phyloP scores from a whole-genome alignment of 192 early-diverging fungal genomes.

The Gamsiella multidivaricata region DNA sequence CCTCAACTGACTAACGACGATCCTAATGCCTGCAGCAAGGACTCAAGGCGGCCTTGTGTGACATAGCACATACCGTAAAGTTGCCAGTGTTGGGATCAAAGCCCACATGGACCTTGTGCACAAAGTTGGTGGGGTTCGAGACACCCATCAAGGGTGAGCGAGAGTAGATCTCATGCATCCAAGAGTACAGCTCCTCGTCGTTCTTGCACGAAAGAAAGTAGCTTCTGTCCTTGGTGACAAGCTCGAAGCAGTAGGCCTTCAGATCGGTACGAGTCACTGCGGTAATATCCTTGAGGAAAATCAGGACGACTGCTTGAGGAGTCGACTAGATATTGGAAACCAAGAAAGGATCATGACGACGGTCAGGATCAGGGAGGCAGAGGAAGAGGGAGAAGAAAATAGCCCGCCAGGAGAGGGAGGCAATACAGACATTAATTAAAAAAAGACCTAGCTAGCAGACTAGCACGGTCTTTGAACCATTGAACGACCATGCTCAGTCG shows the following conservation, averaged over 20 bases:
- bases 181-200: slow-evolving; percentile 97
- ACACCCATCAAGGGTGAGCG: slow-evolving; percentile 81
- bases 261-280: slow-evolving; percentile 88
- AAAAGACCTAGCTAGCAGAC: slow-evolving; percentile 21
- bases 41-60: slow-evolving; percentile 1
- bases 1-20: background rate
- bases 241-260: slow-evolving; percentile 94
- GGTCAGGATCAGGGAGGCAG: slow-evolving; percentile 15
- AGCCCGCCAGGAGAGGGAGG: slow-evolving; percentile 8
- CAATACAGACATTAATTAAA: background rate
- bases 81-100: slow-evolving; percentile 71
- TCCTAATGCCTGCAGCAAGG: no score
- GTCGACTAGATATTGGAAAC: slow-evolving; percentile 78
- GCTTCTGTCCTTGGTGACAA: slow-evolving; percentile 92
- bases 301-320: slow-evolving; percentile 86
- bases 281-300: slow-evolving; percentile 94
- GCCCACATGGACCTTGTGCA: slow-evolving; percentile 84
- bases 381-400: slow-evolving; percentile 6
- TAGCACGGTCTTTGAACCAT: slow-evolving; percentile 2
- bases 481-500: no score
- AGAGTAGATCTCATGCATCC: slow-evolving; percentile 99
- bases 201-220: slow-evolving; percentile 93
- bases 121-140: slow-evolving; percentile 87
- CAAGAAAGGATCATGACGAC: background rate
- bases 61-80: slow-evolving; percentile 62